Evolutionary conservation across 441 rosid species (phyloP), one percentile per base, ranked within the genome.

Genomic region (Pelargonium cotyledonis): DNA sequence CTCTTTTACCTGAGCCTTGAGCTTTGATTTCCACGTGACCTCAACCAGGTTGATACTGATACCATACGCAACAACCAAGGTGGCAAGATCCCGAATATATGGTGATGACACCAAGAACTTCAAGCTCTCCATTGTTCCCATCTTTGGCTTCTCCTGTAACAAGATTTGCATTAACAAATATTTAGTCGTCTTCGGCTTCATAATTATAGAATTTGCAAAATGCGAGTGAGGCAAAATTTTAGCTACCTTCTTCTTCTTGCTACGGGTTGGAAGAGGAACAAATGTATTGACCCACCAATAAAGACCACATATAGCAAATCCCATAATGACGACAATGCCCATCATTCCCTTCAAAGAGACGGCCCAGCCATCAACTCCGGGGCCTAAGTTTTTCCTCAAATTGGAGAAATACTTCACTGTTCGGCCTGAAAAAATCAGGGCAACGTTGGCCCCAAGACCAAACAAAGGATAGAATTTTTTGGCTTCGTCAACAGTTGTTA

Each of bases 321-420:
- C 99, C 94, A 91, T 83, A 68, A 84, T 65, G 8, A 95, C 97
- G 53, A 95, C 99, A 73, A 95, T 91, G 76, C 92, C 88, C 99
- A 95, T 95, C 99, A 95, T 95, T 44, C 80, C 99, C 77, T 88
- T 91, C 73, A 95, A 83, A 41, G 97, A 91, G 76, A 95, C 65
- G 14, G 99, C 97, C 99, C 99, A 95, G 43, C 99, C 99, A 79
- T 95, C 99, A 73, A 95, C 97, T 73, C 99, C 97, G 69, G 99
- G 99, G 63, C 95, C 97, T 81, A 95, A 83, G 76, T 73, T 84
- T 75, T 84, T 76, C 77, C 99, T 90, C 87, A 95, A 66, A 72
- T 86, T 89, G 26, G 99, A 95, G 76, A 95, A 91, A 70, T 95
- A 95, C 75, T 95, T 95, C 68, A 95, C 99, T 11, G 99, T 95